Conservation (phyloP, 2,329 filamentous ascomycete species). For the Colletotrichum acutatum region DNA sequence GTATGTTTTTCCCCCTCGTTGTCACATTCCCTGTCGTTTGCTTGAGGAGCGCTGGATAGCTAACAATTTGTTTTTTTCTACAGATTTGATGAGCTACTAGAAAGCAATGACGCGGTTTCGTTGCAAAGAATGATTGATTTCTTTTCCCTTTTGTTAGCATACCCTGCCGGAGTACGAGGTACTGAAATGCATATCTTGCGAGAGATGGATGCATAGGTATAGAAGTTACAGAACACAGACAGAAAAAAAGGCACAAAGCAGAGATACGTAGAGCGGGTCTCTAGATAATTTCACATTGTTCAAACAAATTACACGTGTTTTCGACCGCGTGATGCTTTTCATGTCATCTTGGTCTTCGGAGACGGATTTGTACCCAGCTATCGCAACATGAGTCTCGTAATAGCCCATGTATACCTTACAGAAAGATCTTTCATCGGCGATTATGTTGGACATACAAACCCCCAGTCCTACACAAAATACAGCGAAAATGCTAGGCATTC, state of each 20-base stretch:
- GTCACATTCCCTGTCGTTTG: background rate
- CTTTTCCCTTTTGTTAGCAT: slow-evolving; percentile 20
- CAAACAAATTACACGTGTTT: background rate
- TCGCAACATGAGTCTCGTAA: too few relatives aligned
- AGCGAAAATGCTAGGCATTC: too few relatives aligned
- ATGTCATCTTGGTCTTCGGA: too few relatives aligned
- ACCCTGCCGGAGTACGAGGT: slow-evolving; percentile 16
- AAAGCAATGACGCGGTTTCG: background rate
- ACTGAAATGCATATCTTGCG: background rate
- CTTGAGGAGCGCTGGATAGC: background rate
- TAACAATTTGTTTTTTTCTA: background rate
- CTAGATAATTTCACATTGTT: slow-evolving; percentile 9
- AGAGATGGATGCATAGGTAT: background rate
- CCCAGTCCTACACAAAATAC: too few relatives aligned
- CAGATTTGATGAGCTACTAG: slow-evolving; percentile 51
- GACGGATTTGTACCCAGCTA: too few relatives aligned
- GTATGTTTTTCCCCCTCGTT: slow-evolving; percentile 62
- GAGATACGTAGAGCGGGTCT: background rate
- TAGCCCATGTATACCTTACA: too few relatives aligned
- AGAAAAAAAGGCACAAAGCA: background rate
- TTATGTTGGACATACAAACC: too few relatives aligned
- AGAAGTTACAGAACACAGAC: background rate
- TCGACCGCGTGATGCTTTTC: too few relatives aligned
- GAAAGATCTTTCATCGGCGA: too few relatives aligned
- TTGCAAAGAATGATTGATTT: slow-evolving; percentile 3